Evolutionary conservation across 2,329 filamentous ascomycete species (phyloP), one percentile per base, ranked within the genome.

Genomic region (Ascomycota sp.): DNA sequence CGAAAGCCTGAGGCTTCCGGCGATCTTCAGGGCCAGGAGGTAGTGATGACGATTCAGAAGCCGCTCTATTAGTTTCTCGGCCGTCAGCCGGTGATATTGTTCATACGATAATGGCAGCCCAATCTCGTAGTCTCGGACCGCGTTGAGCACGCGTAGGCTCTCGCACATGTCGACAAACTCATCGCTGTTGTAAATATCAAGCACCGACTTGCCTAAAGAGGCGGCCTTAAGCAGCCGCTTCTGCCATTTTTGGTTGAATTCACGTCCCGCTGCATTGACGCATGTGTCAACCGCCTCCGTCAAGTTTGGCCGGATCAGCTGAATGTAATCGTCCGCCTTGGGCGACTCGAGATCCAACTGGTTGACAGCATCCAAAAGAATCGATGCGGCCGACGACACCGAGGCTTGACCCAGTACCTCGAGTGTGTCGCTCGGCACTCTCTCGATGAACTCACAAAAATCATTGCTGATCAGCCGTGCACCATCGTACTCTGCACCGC

Each of bases 101-200:
- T 94, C 85, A 45, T 89, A 92, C 4, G 85, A 92, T 4, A 98
- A 51, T 0, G 86, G 83, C 15, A 98, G 59, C 3, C 89, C 89
- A 31, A 95, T 68, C 43, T 91, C 79, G 47, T 89, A 95, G 50
- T 79, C 91, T 30, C 89, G 74, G 9, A 86, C 78, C 6, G 86
- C 86, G 43, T 94, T 95, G 28, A 98, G 62, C 0, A 98, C 85
- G 11, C 89, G 75, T 11, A 98, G 57, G 1, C 76, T 89, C 51
- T 98, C 86, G 41, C 83, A 93, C 75, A 94, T 95, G 37, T 95
- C 86, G 31, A 98, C 89, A 52, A 95, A 98, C 39, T 98, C 86
- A 45, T 98, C 89, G 45, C 85, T 94, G 51, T 89, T 94, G 55
- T 95, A 98, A 9, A 95, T 73, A 43, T 95, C 89, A 4, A 98